Evolutionary conservation across 768 basidiomycete genomes (phyloP).

Genomic region (Lepiota subincarnata): DNA sequence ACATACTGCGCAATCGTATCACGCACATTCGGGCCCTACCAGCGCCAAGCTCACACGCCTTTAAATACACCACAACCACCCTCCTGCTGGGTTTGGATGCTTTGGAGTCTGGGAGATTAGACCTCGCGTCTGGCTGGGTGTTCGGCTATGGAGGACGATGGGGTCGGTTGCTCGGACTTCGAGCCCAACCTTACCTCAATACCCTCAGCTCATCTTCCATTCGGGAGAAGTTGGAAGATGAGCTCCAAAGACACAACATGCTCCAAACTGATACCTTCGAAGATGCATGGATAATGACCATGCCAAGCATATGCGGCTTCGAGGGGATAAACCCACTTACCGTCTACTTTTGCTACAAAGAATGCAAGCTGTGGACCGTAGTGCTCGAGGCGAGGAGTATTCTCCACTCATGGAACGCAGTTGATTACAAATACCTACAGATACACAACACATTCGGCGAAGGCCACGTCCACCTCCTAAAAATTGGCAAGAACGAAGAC

Average conservation of each 20-base stretch:
- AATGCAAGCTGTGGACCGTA: slow-evolving; percentile 31
- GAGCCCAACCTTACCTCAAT: slow-evolving; percentile 41
- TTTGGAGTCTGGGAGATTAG: slow-evolving; percentile 43
- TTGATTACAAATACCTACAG: slow-evolving; percentile 23
- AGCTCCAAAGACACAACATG: slow-evolving; percentile 23
- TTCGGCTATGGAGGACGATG: slow-evolving; percentile 50
- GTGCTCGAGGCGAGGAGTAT: slow-evolving; percentile 54
- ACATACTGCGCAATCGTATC: slow-evolving; percentile 49
- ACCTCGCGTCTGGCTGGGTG: slow-evolving; percentile 44
- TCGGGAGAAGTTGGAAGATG: slow-evolving; percentile 34
- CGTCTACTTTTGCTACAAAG: slow-evolving; percentile 60
- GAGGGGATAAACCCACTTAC: slow-evolving; percentile 72
- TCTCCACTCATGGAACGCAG: background rate
- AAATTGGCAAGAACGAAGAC: slow-evolving; percentile 44
- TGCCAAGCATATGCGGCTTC: slow-evolving; percentile 63
- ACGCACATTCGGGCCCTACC: slow-evolving; percentile 54
- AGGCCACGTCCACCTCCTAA: slow-evolving; percentile 55
- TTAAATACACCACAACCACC: slow-evolving; percentile 57
- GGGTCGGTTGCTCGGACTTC: slow-evolving; percentile 44
- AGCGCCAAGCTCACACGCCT: slow-evolving; percentile 41
- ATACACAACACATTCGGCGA: slow-evolving; percentile 76
- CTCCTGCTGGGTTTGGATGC: slow-evolving; percentile 53
- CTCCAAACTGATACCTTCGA: slow-evolving; percentile 23
- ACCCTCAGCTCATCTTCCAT: slow-evolving; percentile 27
- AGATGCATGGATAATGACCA: slow-evolving; percentile 70